phyloP scores from a whole-genome alignment of 768 basidiomycete species.

The Tubosaeta sp. region DNA sequence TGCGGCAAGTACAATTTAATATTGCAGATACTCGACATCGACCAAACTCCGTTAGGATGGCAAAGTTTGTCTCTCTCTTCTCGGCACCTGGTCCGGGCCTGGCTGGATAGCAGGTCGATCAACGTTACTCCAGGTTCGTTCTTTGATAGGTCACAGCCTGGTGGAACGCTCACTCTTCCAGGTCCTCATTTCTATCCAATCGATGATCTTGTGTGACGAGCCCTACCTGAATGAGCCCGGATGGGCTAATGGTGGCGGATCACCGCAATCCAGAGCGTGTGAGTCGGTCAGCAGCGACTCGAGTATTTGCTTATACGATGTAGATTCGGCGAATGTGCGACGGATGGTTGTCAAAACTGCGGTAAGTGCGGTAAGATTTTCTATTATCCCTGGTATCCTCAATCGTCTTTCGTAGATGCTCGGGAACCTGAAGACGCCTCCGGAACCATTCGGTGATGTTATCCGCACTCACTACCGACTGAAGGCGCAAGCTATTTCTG shows the following conservation, averaged over 20 bases:
- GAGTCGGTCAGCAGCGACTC: slow-evolving; percentile 22
- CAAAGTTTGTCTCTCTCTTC: slow-evolving; percentile 88
- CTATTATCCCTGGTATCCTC: slow-evolving; percentile 1
- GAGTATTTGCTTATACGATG: slow-evolving; percentile 7
- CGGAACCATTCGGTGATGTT: slow-evolving; percentile 82
- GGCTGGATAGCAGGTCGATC: slow-evolving; percentile 92
- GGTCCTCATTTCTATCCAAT: slow-evolving; percentile 92
- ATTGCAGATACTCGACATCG: neutral
- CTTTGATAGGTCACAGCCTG: neutral
- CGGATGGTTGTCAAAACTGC: slow-evolving; percentile 91
- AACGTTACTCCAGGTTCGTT: slow-evolving; percentile 74
- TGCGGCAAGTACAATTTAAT: slow-evolving; percentile 49
- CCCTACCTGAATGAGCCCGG: slow-evolving; percentile 93
- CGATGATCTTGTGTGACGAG: slow-evolving; percentile 92
- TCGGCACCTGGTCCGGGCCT: slow-evolving; percentile 92
- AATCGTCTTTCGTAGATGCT: slow-evolving; percentile 57
- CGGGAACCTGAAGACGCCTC: slow-evolving; percentile 73
- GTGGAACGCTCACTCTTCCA: slow-evolving; percentile 17
- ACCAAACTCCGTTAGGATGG: slow-evolving; percentile 57
- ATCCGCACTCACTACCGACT: slow-evolving; percentile 89
- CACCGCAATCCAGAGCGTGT: slow-evolving; percentile 76
- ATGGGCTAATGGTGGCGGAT: slow-evolving; percentile 71
- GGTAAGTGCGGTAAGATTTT: slow-evolving; percentile 62
- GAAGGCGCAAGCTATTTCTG: slow-evolving; percentile 64
- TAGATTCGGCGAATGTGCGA: slow-evolving; percentile 89